These are phyloP conservation scores for Suhomyces pyralidae DNA, from an alignment of 805 yeast species.

Conservation along the genomic window DNA sequence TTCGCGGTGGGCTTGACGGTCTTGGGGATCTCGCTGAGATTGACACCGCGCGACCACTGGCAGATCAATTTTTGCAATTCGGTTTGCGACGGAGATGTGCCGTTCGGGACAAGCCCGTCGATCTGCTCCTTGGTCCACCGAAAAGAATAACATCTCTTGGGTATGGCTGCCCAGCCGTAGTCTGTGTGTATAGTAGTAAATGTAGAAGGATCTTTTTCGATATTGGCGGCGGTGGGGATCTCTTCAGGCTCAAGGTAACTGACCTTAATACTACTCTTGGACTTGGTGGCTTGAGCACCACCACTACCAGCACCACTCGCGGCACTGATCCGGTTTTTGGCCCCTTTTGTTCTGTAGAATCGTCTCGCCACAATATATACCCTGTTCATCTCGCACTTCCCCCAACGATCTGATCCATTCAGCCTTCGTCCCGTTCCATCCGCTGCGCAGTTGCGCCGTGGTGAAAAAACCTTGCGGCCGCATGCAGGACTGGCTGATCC, in stretches of 20 bases:
- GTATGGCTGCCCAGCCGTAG: slow-evolving; percentile 23
- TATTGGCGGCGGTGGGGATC: slow-evolving; percentile 9
- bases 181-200: slow-evolving; percentile 16
- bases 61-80: slow-evolving; percentile 8
- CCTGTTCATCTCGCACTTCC: neutral
- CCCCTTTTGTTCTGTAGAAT: slow-evolving; percentile 7
- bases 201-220: slow-evolving; percentile 10
- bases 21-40: slow-evolving; percentile 10
- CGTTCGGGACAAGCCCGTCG: neutral
- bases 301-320: neutral
- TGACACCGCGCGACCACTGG: slow-evolving; percentile 15
- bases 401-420: neutral
- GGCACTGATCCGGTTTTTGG: slow-evolving; percentile 3
- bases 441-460: neutral
- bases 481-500: neutral
- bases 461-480: neutral
- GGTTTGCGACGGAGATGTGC: neutral
- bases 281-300: neutral
- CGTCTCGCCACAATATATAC: neutral
- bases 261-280: neutral
- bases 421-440: neutral
- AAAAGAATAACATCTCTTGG: slow-evolving; percentile 14
- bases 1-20: slow-evolving; percentile 10
- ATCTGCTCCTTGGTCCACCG: slow-evolving; percentile 18
- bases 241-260: neutral